Evolutionary conservation across 371 early-diverging fungal species (phyloP), one percentile per base, ranked within the genome.

Genomic region (Choanephora cucurbitarum): DNA sequence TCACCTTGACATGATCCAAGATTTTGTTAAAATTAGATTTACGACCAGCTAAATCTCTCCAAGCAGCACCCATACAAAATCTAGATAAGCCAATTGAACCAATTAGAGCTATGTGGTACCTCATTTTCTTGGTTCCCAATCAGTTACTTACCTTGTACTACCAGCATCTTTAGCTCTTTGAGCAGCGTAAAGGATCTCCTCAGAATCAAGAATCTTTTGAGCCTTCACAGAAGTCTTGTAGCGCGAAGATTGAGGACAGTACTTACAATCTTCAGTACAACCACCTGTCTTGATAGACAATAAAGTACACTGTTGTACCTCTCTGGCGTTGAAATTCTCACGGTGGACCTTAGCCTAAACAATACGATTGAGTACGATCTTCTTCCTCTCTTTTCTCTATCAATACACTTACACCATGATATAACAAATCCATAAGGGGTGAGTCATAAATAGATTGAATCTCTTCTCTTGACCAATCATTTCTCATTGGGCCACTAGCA

Each of bases 251-350:
- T 92, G 93, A 19, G 86, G 90, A 67, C 93, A 92, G 67, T 92
- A 92, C 51, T 90, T 80, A 73, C 93, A 92, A 64, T 92, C 93
- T 69, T 92, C 93, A 15, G 86, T 79, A 68, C 93, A 92, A 8
- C 93, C 93, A 60, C 93, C 93, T n/a, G 93, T 91, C 72, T 92
- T 92, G 79, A 92, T 91, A 55, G 86, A 86, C 44, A 91, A 60
- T 8, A 92, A 76, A 7, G 93, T 92, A 72, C 89, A 90, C 62
- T 90, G 91, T 65, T 92, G 93, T 15, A 92, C 91, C 31, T 82
- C 87, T 50, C 81, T 75, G 9, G 88, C 81, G 65, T 91, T 83
- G 66, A 84, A 84, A 78, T 87, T 76, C 48, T 79, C 70, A 53
- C 93, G 83, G 69, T 92, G 93, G 6, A 89, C 89, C 55, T 82